These are phyloP conservation scores for Cryphonectria radicalis DNA, from an alignment of 2,329 filamentous ascomycete genomes.

Conservation along the genomic window DNA sequence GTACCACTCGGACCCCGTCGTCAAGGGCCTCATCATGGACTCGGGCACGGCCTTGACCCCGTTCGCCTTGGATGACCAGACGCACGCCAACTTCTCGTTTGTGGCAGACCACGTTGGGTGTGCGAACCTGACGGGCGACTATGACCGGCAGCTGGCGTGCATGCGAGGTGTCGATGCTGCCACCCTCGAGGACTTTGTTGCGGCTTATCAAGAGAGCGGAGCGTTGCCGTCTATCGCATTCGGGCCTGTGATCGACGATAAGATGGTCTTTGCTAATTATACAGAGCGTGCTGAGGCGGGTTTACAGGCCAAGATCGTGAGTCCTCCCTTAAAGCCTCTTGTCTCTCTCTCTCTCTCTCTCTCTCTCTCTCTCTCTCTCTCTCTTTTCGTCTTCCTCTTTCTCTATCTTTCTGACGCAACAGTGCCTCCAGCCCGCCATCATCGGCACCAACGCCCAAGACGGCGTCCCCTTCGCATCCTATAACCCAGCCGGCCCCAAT, in stretches of 20 bases:
- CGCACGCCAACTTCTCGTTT: conserved; percentile 43
- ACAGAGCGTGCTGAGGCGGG: conserved; percentile 36
- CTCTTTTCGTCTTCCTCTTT: too few relatives aligned
- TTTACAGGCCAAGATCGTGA: conserved; percentile 37
- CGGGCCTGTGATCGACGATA: conserved; percentile 38
- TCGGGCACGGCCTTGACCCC: conserved; percentile 43
- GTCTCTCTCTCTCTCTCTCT: not conserved
- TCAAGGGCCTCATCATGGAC: conserved; percentile 44
- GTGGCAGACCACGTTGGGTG: conserved; percentile 45
- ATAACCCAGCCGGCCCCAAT: conserved; percentile 28
- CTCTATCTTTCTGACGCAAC: not conserved
- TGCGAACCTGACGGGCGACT: conserved; percentile 38
- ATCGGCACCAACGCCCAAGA: conserved; percentile 35
- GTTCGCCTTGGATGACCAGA: conserved; percentile 41
- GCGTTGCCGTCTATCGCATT: conserved; percentile 38
- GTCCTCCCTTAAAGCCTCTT: not conserved
- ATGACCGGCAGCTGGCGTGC: conserved; percentile 41
- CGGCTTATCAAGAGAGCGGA: conserved; percentile 34
- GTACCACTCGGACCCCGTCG: conserved; percentile 48
- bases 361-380: not conserved
- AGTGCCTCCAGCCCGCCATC: conserved; percentile 30
- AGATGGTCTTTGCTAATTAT: conserved; percentile 41
- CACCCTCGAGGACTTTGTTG: conserved; percentile 40
- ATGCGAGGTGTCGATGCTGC: conserved; percentile 42
- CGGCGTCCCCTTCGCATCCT: conserved; percentile 32